Base-by-base conservation (phyloP, 257 asterid species). In the Euphrasia confusa region DNA sequence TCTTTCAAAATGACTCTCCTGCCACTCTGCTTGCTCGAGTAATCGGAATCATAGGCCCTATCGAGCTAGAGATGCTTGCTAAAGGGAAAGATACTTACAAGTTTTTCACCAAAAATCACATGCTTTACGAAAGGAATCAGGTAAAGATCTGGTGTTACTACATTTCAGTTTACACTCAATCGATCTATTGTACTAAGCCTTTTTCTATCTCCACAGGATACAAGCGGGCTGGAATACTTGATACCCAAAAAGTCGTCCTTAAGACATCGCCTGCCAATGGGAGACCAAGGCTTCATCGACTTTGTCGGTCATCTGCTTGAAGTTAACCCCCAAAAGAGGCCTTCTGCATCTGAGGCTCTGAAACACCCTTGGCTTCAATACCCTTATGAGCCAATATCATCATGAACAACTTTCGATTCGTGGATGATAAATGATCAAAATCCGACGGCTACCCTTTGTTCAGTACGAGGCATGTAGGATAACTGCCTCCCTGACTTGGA, bases 1-100 rank as follows among this genome's bases (percentile, higher is more conserved):
- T 92, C 66, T 92, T 92, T 76, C 99, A 86, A 82, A 92, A 92
- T 67, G 99, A 92, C 76, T 92, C 99, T 65, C 95, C 96, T n/a
- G 96, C 97, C 52, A 86, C 99, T 54, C 78, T 92, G 76, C 97
- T 92, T 69, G 99, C 97, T 73, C 88, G 99, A 14, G 97, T 92
- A 55, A 81, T 89, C 48, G 97, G 97, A 71, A 89, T 92, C 60
- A 75, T 86, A 55, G 88, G 93, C 72, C 77, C 86, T 24, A 77
- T 92, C 65, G 95, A 89, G 72, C 93, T 83, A 72, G 93, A 75
- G 59, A 71, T 91, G 93, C 98, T 91, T 60, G 90, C 89, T 18
- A 84, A 86, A 77, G 98, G 98, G 68, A 77, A 84, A 14, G 96
- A 91, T 72, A 79, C 95, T 0, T 86, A 84, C 79, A 88, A 92